Evolutionary conservation across 768 basidiomycete species (phyloP).

Genomic region (Ramaria rubella): DNA sequence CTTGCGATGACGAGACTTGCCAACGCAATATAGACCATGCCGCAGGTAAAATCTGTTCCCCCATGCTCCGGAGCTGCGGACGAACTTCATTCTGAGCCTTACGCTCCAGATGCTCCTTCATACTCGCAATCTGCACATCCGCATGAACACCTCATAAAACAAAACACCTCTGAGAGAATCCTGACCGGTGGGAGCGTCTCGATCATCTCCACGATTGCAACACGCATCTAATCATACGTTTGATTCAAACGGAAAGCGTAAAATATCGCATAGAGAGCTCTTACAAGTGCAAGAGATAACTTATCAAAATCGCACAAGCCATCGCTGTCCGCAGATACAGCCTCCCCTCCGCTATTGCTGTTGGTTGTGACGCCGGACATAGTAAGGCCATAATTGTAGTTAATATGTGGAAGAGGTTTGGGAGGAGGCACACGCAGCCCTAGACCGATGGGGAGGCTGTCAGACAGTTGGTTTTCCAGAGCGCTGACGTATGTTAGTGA

Average conservation of each 20-base stretch:
- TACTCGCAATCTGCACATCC: slow-evolving; percentile 39
- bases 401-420: slow-evolving; percentile 8
- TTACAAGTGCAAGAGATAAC: slow-evolving; percentile 32
- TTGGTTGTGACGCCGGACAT: not conserved
- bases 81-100: slow-evolving; percentile 47
- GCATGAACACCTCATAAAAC: not conserved
- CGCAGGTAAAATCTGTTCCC: slow-evolving; percentile 43
- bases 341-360: not conserved
- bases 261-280: slow-evolving; percentile 8
- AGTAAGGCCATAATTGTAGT: not conserved
- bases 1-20: slow-evolving; percentile 25
- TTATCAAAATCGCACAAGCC: slow-evolving; percentile 49
- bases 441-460: slow-evolving; percentile 55
- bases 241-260: not conserved
- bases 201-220: slow-evolving; percentile 36
- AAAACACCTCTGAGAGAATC: slow-evolving; percentile 10
- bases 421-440: slow-evolving; percentile 48
- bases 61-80: slow-evolving; percentile 47
- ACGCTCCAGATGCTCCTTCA: slow-evolving; percentile 51
- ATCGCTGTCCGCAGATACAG: slow-evolving; percentile 21
- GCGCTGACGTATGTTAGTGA: slow-evolving; percentile 56
- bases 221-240: slow-evolving; percentile 39
- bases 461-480: slow-evolving; percentile 44
- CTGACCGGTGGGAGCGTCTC: slow-evolving; percentile 44
- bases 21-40: slow-evolving; percentile 64